Conservation (phyloP, 73 alveolate species). For the Tetrahymena malaccensis region DNA sequence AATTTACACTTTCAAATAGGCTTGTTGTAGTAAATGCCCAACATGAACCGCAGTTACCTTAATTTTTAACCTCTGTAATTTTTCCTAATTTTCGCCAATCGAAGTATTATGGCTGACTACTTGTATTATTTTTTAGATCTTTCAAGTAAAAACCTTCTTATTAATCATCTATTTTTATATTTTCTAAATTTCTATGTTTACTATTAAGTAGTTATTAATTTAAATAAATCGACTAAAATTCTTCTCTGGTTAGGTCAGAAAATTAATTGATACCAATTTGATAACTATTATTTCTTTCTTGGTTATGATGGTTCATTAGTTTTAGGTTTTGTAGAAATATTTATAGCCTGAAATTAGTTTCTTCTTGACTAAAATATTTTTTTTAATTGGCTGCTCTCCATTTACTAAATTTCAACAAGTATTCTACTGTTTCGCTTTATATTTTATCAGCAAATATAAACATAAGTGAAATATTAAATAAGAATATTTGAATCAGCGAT, state of each 20-base stretch:
- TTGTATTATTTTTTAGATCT: no score
- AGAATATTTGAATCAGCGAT: not conserved
- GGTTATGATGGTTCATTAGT: not conserved
- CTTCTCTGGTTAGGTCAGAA: not conserved
- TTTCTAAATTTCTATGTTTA: not conserved
- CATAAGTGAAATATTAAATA: not conserved
- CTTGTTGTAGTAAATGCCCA: constrained; percentile 59
- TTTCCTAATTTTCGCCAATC: constrained; percentile 31
- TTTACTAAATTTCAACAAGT: not conserved
- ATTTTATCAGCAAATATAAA: not conserved
- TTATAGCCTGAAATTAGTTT: not conserved
- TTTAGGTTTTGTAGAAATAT: not conserved
- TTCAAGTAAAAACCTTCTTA: not conserved
- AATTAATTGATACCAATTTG: not conserved
- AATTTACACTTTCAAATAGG: constrained; percentile 29
- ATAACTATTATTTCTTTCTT: not conserved
- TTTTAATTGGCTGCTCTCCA: not conserved
- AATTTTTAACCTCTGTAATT: constrained; percentile 36
- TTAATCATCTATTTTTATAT: not conserved
- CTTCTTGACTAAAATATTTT: not conserved
- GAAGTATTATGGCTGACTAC: not conserved
- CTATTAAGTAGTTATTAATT: not conserved
- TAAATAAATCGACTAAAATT: not conserved
- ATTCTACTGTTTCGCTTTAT: not conserved
- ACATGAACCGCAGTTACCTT: constrained; percentile 43